A percentile compares a stretch with the other conserved stretches of the same genome.
Evolutionary conservation across 1,284 basidiomycete species (phyloP).

Genomic region (Cryptococcus deneoformans): DNA sequence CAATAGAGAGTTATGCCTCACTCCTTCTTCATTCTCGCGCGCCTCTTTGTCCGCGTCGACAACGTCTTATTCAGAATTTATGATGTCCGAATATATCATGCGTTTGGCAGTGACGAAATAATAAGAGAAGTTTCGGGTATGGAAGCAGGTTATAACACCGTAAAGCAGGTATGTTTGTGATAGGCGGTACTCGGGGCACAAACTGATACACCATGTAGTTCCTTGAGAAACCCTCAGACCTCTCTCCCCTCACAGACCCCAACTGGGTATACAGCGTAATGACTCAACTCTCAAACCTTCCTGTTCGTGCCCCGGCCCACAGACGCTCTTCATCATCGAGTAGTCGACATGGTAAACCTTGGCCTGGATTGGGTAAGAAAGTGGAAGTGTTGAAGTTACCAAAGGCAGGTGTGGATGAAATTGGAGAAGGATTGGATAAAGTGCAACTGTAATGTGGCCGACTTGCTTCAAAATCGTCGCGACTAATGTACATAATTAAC

Average conservation of each 20-base stretch:
- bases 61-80: conserved; percentile 87
- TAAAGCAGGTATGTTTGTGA: conserved; percentile 58
- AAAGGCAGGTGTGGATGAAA: conserved; percentile 1
- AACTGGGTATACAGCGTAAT: conserved; percentile 80
- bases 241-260: conserved; percentile 84
- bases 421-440: conserved; percentile 1
- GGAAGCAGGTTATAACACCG: conserved; percentile 80
- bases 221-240: conserved; percentile 75
- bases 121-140: conserved; percentile 82
- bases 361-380: conserved; percentile 65
- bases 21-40: conserved; percentile 85
- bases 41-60: conserved; percentile 94
- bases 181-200: background rate
- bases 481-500: background rate
- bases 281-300: conserved; percentile 31
- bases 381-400: conserved; percentile 35
- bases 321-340: conserved; percentile 56
- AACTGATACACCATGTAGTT: conserved; percentile 53
- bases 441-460: conserved; percentile 1
- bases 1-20: conserved; percentile 94
- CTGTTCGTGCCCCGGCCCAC: conserved; percentile 7
- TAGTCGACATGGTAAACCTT: conserved; percentile 56
- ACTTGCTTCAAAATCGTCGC: no score
- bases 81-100: conserved; percentile 89
- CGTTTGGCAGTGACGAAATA: conserved; percentile 60